Base-by-base conservation (phyloP, 495 filamentous ascomycete genomes). In the Rostrohypoxylon terebratum region DNA sequence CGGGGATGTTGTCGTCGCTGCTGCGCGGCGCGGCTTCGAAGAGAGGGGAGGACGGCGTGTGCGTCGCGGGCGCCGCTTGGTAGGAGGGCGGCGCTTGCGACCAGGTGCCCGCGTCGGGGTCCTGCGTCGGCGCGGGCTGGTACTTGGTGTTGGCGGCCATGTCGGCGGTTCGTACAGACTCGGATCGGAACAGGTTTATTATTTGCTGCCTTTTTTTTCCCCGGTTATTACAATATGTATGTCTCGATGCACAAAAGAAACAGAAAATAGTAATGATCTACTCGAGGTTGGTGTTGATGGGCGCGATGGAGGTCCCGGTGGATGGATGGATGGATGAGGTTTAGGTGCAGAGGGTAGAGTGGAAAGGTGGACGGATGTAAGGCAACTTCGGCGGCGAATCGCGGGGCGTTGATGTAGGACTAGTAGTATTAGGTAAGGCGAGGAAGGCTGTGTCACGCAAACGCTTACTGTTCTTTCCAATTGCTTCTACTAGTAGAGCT, bases 1-100 rank as follows among this genome's bases (percentile, higher is more conserved):
- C 96, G 4, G 96, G 96, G 48, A 99, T 78, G 78, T 97, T 94
- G 79, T 94, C 92, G 76, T 97, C 93, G 78, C 89, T 89, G 78
- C 87, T 91, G 69, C 96, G 90, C 60, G 90, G 86, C 59, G 80
- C 83, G 47, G 79, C 83, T 55, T 71, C 79, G 66, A 83, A 82
- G 59, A 84, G 74, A 38, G 50, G 25, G 7, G 51, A 55, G 8
- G 14, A 18, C 31, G 51, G 14, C 5, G 28, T 20, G 48, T 23
- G 80, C 51, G 65, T 79, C 73, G 53, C 84, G 79, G 38, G 81
- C 79, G 79, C 76, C 23, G 86, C 84, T 71, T 89, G 87, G 83
- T 95, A 95, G 16, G 90, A 90, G 5, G 96, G 96, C 69, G 96
- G 96, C 71, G 94, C 85, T 78, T 96, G 93, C 54, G 91, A 87